Conservation (phyloP, 2,329 filamentous ascomycete species). For the Pseudocercospora fijiensis region DNA sequence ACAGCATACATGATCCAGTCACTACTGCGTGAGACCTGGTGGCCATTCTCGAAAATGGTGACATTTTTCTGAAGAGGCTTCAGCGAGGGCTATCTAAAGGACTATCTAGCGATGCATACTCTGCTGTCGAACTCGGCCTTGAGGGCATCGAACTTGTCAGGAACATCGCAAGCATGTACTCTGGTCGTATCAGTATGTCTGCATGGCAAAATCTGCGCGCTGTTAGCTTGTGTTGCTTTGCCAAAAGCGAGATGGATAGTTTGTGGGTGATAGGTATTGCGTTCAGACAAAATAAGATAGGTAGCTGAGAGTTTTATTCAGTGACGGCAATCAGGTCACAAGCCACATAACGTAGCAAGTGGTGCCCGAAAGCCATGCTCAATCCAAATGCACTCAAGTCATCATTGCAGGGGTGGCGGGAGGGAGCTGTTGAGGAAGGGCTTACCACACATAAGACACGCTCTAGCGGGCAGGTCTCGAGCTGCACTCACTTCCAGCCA, state of each 20-base stretch:
- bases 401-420: conserved; percentile 64
- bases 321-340: conserved; percentile 63
- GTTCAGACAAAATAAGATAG: conserved; percentile 88
- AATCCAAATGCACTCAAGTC: conserved; percentile 99
- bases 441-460: conserved; percentile 38
- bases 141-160: conserved; percentile 81
- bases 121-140: conserved; percentile 77
- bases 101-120: conserved; percentile 60
- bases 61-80: conserved; percentile 66
- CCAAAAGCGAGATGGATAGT: background rate
- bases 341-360: conserved; percentile 71
- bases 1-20: conserved; percentile 99
- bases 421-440: conserved; percentile 22
- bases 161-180: conserved; percentile 90
- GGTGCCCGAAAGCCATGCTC: conserved; percentile 74
- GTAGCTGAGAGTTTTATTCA: conserved; percentile 99
- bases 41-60: conserved; percentile 88
- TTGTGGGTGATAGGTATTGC: conserved; percentile 22
- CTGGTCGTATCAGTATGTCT: conserved; percentile 53
- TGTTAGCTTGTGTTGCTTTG: conserved; percentile 21
- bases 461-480: conserved; percentile 14
- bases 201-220: conserved; percentile 16
- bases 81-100: conserved; percentile 41
- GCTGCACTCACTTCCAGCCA: conserved; percentile 82
- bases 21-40: conserved; percentile 91